phyloP scores from a whole-genome alignment of 345 rosid genomes.

The Turritis glabra region DNA sequence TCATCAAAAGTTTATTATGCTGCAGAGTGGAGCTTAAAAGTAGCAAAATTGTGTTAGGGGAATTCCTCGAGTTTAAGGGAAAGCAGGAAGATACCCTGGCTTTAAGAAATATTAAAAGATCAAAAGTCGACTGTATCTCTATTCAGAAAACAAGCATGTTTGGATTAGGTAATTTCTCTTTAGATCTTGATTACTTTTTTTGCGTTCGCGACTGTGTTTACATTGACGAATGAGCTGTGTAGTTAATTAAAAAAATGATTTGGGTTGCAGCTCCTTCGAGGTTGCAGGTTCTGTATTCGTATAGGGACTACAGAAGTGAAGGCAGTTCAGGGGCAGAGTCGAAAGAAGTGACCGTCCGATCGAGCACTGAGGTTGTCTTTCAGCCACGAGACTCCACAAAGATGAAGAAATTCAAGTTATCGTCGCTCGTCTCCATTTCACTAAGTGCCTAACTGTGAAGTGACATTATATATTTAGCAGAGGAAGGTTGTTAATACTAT shows the following conservation, averaged over 20 bases:
- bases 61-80: slow-evolving; percentile 85
- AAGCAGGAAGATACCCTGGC: slow-evolving; percentile 65
- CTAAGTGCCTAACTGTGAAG: slow-evolving; percentile 58
- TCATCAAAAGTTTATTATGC: neutral
- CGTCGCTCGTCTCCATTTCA: slow-evolving; percentile 67
- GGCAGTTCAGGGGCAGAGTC: slow-evolving; percentile 73
- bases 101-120: slow-evolving; percentile 71
- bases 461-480: neutral
- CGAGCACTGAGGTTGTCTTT: slow-evolving; percentile 78
- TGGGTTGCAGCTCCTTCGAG: slow-evolving; percentile 66
- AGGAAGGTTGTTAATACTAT: neutral
- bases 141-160: slow-evolving; percentile 89
- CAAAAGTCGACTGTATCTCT: slow-evolving; percentile 62
- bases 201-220: neutral
- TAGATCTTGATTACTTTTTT: neutral
- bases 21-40: slow-evolving; percentile 86
- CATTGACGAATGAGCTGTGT: neutral
- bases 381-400: slow-evolving; percentile 59
- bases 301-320: slow-evolving; percentile 83
- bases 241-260: neutral
- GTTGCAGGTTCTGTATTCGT: slow-evolving; percentile 73
- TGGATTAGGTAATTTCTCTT: slow-evolving; percentile 66
- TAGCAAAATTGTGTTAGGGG: slow-evolving; percentile 73
- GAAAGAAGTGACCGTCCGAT: slow-evolving; percentile 72
- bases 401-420: slow-evolving; percentile 70